phyloP scores from a whole-genome alignment of 441 rosid genomes.

The Melastoma candidum region DNA sequence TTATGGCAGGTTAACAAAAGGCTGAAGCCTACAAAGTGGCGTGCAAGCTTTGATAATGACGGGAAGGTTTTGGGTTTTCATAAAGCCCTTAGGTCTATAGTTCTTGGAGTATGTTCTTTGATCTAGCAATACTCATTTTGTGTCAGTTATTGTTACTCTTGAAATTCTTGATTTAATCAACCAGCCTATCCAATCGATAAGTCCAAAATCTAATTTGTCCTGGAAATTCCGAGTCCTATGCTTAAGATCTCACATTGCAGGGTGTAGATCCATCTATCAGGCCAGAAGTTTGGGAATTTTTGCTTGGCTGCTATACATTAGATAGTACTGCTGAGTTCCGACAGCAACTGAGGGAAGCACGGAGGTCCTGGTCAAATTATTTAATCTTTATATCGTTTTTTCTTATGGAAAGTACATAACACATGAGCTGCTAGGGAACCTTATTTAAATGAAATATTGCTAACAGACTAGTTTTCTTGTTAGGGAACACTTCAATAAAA shows the following conservation, averaged over 20 bases:
- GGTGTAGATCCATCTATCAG: conserved; percentile 92
- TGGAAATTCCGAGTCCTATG: no score
- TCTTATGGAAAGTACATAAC: conserved; percentile 10
- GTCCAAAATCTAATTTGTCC: no score
- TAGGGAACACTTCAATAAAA: no score
- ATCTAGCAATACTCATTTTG: no score
- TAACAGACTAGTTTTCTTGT: no score
- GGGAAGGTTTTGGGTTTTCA: conserved; percentile 79
- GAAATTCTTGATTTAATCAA: no score
- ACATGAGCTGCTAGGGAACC: conserved; percentile 1
- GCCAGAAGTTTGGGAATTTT: conserved; percentile 97
- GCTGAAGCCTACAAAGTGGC: conserved; percentile 95
- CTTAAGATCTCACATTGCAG: conserved; percentile 24
- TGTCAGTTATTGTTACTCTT: no score
- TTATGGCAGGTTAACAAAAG: conserved; percentile 51
- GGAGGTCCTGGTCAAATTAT: conserved; percentile 45
- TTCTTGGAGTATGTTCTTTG: conserved; percentile 65
- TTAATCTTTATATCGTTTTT: conserved; percentile 1
- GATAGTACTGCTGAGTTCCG: conserved; percentile 77
- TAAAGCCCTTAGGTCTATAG: conserved; percentile 68
- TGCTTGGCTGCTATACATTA: conserved; percentile 85
- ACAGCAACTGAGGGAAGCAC: conserved; percentile 57
- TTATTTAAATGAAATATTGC: no score
- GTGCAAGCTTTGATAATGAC: conserved; percentile 54
- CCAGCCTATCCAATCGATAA: no score